Conservation (phyloP, 306 rosid species). For the Medicago lupulina region DNA sequence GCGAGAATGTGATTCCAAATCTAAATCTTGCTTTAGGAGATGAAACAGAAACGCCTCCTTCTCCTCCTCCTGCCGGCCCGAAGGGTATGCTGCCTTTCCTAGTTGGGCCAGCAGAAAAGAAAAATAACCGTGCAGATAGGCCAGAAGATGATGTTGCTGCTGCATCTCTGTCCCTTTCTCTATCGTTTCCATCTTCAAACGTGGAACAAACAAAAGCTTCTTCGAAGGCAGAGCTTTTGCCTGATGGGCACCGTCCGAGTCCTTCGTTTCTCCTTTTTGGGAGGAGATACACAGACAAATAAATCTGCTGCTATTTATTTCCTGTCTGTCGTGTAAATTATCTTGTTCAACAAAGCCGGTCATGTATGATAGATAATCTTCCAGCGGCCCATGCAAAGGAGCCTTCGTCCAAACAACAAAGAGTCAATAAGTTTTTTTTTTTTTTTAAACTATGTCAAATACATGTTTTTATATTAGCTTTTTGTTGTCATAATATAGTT, state of each 20-base stretch:
- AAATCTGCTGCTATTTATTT: slow-evolving; percentile 47
- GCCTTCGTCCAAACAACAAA: slow-evolving; percentile 50
- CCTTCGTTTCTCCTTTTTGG: slow-evolving; percentile 74
- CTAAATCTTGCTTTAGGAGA: slow-evolving; percentile 93
- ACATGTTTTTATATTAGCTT: slow-evolving; percentile 47
- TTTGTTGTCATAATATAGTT: slow-evolving; percentile 53
- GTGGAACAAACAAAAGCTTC: slow-evolving; percentile 59
- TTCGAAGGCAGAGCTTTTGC: slow-evolving; percentile 60
- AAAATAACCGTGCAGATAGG: slow-evolving; percentile 48
- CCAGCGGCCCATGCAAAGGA: slow-evolving; percentile 40
- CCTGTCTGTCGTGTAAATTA: slow-evolving; percentile 49
- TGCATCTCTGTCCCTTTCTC: slow-evolving; percentile 87
- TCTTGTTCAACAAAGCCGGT: slow-evolving; percentile 48
- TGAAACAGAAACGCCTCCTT: slow-evolving; percentile 52
- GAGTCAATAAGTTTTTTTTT: slow-evolving; percentile 53
- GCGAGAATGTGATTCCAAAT: slow-evolving; percentile 65
- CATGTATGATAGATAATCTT: slow-evolving; percentile 54
- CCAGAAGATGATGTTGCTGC: slow-evolving; percentile 70
- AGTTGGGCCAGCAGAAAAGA: slow-evolving; percentile 63
- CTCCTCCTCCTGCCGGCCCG: slow-evolving; percentile 42
- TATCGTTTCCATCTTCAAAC: slow-evolving; percentile 82
- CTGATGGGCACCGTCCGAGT: slow-evolving; percentile 68
- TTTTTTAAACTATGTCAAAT: slow-evolving; percentile 22
- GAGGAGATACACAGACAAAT: slow-evolving; percentile 68
- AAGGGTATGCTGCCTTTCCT: slow-evolving; percentile 84